These are phyloP conservation scores for Irpex lacteus DNA, from an alignment of 1,284 basidiomycete genomes.

Conservation along the genomic window DNA sequence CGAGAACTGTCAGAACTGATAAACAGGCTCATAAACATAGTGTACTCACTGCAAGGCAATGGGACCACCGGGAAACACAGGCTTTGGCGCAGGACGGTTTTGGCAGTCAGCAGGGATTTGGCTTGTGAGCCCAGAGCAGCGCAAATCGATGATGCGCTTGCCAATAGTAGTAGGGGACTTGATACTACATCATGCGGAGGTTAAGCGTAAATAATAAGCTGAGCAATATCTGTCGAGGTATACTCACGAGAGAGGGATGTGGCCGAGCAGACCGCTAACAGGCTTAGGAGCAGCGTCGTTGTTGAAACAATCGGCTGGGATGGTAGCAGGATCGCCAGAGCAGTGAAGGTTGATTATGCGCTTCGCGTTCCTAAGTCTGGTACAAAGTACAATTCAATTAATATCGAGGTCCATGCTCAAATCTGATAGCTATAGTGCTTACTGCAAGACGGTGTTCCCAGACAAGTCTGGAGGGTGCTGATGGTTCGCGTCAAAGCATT, in stretches of 20 bases:
- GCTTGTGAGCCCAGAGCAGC: constrained; percentile 2
- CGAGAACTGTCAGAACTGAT: neutral
- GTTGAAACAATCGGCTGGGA: neutral
- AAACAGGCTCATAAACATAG: neutral
- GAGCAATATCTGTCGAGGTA: neutral
- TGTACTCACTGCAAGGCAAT: neutral
- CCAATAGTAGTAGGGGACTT: neutral
- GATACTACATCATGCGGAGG: neutral
- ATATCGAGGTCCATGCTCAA: neutral
- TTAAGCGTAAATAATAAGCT: neutral
- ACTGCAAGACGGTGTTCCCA: neutral
- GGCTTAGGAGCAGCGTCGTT: neutral
- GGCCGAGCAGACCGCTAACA: neutral
- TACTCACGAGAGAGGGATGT: neutral
- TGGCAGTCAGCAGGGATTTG: constrained; percentile 2
- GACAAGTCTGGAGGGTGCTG: neutral
- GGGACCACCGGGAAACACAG: neutral
- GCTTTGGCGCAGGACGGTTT: neutral
- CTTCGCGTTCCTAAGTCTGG: neutral
- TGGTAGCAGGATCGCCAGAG: neutral
- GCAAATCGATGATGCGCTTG: constrained; percentile 5
- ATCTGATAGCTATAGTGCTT: neutral
- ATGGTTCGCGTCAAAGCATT: neutral
- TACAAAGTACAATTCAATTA: neutral
- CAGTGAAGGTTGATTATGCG: neutral